A percentile compares a stretch with the other conserved stretches of the same genome.
phyloP scores from a whole-genome alignment of 495 filamentous ascomycete species.

The Copromyces sp. region DNA sequence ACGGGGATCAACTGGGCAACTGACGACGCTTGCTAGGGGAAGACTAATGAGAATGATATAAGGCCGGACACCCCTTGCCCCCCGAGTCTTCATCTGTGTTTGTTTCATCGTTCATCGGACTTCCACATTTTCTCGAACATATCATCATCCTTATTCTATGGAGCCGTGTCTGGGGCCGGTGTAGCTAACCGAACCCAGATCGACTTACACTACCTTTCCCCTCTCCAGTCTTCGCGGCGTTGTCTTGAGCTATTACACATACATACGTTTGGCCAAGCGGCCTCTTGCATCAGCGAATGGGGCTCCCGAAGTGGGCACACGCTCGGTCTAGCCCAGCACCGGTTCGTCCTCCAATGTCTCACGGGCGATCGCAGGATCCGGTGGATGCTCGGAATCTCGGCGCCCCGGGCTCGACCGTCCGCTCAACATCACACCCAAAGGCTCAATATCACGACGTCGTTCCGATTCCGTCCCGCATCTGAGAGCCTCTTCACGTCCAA shows the following conservation, averaged over 20 bases:
- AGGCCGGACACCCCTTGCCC: neutral
- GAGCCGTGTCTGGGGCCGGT: neutral
- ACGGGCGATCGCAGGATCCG: neutral
- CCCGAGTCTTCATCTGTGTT: neutral
- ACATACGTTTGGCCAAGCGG: neutral
- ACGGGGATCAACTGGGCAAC: neutral
- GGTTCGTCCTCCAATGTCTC: neutral
- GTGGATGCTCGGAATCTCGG: neutral
- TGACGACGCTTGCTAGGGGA: neutral
- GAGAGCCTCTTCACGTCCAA: neutral
- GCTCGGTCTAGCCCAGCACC: neutral
- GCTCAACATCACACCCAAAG: neutral
- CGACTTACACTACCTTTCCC: neutral
- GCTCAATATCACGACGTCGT: neutral
- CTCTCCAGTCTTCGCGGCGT: neutral
- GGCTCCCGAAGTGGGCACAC: neutral
- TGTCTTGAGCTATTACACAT: neutral
- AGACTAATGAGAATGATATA: neutral
- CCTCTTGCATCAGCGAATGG: neutral
- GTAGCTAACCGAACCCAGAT: neutral
- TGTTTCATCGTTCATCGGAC: neutral
- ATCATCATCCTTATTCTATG: neutral
- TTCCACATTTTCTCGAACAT: neutral
- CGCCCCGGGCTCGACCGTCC: neutral
- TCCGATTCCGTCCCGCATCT: neutral